phyloP scores from a whole-genome alignment of 148 eudicot genomes.

The Gaultheria prostrata region DNA sequence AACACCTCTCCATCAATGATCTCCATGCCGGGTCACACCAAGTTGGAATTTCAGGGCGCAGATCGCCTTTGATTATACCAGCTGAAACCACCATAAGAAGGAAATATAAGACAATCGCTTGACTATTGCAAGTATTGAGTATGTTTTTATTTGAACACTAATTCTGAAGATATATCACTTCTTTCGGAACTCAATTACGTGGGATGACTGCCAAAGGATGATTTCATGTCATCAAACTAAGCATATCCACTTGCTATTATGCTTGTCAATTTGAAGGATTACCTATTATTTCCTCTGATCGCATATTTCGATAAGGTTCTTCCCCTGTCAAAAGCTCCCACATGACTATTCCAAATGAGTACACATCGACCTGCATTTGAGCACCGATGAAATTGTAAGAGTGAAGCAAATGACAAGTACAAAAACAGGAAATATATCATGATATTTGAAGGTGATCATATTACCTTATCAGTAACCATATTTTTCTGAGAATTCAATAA shows the following conservation, averaged over 20 bases:
- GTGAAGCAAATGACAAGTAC: background rate
- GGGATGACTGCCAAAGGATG: background rate
- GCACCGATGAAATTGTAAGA: conserved; percentile 1
- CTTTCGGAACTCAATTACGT: background rate
- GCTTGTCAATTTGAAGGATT: background rate
- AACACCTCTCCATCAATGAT: conserved; percentile 49
- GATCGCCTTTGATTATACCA: conserved; percentile 37
- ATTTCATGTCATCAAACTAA: background rate
- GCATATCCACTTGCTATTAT: background rate
- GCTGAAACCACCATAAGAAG: conserved; percentile 17
- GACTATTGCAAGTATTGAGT: background rate
- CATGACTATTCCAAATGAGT: conserved; percentile 50
- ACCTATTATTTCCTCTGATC: conserved; percentile 47
- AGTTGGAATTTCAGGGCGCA: conserved; percentile 40
- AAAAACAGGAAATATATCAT: background rate
- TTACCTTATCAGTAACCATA: conserved; percentile 44
- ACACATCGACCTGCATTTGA: conserved; percentile 41
- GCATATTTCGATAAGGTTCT: conserved; percentile 39
- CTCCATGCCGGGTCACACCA: conserved; percentile 50
- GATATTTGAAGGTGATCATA: background rate
- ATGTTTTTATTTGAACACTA: background rate
- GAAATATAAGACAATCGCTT: background rate
- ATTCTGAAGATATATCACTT: background rate
- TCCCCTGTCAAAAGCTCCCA: conserved; percentile 56
- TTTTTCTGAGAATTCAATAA: conserved; percentile 25